These are phyloP conservation scores for Nematocida displodere DNA, from an alignment of 371 early-diverging fungal genomes.

Conservation along the genomic window DNA sequence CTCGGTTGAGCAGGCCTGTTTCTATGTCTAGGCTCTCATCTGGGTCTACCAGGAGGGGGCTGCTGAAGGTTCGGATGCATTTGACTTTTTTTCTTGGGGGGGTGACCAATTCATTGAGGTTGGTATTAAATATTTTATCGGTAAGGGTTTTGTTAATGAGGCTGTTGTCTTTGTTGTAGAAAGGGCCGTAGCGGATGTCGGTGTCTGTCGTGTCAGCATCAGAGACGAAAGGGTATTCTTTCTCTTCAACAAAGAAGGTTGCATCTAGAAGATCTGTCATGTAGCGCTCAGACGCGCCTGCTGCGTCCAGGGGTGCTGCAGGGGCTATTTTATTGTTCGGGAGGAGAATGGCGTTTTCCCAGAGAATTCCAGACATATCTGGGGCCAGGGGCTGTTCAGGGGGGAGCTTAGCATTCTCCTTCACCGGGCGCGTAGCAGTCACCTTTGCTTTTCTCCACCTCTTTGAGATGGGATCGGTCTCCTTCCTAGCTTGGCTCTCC, in stretches of 20 bases:
- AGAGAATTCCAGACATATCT: too few species aligned
- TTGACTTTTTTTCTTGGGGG: conserved; percentile 21
- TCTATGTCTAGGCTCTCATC: conserved; percentile 50
- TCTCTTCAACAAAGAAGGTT: conserved; percentile 32
- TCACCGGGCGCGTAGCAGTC: neutral
- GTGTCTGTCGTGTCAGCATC: conserved; percentile 8
- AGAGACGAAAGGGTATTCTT: neutral
- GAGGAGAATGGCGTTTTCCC: too few species aligned
- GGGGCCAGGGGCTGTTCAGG: neutral
- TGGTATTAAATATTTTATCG: conserved; percentile 15
- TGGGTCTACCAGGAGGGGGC: conserved; percentile 28
- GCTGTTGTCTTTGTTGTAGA: neutral
- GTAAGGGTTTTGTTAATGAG: neutral
- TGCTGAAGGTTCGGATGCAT: neutral
- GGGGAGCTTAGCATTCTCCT: neutral
- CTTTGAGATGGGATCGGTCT: neutral
- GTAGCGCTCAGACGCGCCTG: too few species aligned
- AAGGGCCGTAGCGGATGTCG: conserved; percentile 7
- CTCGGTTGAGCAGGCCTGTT: conserved; percentile 19
- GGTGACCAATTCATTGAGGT: conserved; percentile 5
- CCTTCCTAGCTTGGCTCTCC: neutral
- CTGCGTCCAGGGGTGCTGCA: too few species aligned
- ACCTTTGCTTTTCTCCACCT: neutral
- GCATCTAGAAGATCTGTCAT: conserved; percentile 21
- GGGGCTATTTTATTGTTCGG: too few species aligned